phyloP scores from a whole-genome alignment of 305 asterid species.

The Fraxinus platypoda region DNA sequence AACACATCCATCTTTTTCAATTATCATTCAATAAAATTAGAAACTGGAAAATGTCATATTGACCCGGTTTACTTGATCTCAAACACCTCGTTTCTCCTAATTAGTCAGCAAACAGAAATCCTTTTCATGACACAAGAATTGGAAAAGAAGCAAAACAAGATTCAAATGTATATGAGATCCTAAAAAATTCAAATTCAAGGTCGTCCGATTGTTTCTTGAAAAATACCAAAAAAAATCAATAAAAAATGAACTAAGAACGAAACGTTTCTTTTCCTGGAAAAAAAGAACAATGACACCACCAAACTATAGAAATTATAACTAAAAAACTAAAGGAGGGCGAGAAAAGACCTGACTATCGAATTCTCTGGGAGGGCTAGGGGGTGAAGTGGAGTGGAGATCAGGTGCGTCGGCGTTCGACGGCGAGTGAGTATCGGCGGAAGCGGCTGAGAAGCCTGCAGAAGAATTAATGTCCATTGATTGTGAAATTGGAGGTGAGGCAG shows the following conservation, averaged over 20 bases:
- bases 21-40: not conserved
- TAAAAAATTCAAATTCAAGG: not conserved
- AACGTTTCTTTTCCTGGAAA: not conserved
- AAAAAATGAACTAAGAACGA: not conserved
- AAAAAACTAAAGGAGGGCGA: not conserved
- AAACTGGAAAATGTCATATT: not conserved
- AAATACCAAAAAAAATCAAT: not conserved
- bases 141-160: not conserved
- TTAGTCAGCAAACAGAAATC: not conserved
- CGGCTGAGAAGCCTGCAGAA: conserved; percentile 39
- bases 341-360: conserved; percentile 47
- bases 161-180: not conserved
- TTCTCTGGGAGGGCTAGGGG: conserved; percentile 52
- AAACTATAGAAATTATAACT: not conserved
- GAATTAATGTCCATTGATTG: conserved; percentile 45
- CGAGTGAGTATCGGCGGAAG: conserved; percentile 25
- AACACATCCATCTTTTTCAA: not conserved
- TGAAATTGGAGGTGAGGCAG: conserved; percentile 46
- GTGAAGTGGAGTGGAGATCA: conserved; percentile 42
- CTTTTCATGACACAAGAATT: not conserved
- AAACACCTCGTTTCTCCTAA: not conserved
- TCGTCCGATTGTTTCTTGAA: not conserved
- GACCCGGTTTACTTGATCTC: not conserved
- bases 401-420: conserved; percentile 25
- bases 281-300: not conserved